Base-by-base conservation (phyloP, 768 basidiomycete species). In the Tricholoma matsutake region DNA sequence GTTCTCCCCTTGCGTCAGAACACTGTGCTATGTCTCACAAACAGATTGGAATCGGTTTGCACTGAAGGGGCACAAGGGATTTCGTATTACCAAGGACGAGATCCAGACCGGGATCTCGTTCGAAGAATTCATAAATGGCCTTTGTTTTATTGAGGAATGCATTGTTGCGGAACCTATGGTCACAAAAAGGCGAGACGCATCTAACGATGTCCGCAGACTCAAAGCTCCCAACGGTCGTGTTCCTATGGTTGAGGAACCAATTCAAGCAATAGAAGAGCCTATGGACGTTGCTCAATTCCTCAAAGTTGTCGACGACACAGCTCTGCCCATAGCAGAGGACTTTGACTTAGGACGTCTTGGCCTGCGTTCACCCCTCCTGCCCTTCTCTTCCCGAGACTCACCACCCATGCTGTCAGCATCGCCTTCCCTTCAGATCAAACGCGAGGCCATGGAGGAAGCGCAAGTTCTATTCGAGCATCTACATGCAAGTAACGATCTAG, bases 31-130 rank as follows among this genome's bases (percentile, higher is more conserved):
- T 3, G 3, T 16, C 39, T 18, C 51, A 6, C 34, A 54, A 41
- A 20, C 49, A 79, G 79, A 76, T 53, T 81, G 79, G 79, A 60
- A 59, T 0, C 68, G 72, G 1, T 78, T 75, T 72, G 75, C 74
- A 2, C 41, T 75, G 8, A 76, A 75, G 62, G 77, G 76, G 53
- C 76, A 78, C 31, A 77, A 78, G 61, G 79, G 79, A 22, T 79
- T 81, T 60, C 57, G 68, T 5, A 65, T 80, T 7, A 75, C 76
- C 7, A 73, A 73, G 39, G 72, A 75, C 16, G 77, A 80, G 57
- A 61, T 74, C n/a, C 61, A 68, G 20, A 62, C 67, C 11, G 78
- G 78, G 0, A 73, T 77, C 61, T 66, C 71, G 0, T 72, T 70
- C 10, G 68, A 72, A 4, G 64, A 73, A 47, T 71, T 74, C 60